These are phyloP conservation scores for Udeniomyces megalosporus DNA, from an alignment of 768 basidiomycete genomes.

Conservation along the genomic window DNA sequence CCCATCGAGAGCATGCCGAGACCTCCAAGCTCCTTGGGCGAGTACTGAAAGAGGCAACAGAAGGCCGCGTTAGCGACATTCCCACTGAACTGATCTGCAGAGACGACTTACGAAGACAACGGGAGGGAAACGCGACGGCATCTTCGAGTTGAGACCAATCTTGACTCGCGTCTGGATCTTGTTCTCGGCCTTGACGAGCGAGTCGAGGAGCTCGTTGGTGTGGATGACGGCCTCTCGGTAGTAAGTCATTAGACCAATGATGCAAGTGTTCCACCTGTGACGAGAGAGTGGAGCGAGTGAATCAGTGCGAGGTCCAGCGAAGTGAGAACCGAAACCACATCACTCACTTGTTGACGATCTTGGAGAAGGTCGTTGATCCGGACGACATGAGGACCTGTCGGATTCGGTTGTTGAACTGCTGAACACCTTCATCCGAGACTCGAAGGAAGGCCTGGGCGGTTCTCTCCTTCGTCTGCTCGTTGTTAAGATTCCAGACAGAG, in stretches of 20 bases:
- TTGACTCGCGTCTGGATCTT: slow-evolving; percentile 72
- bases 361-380: slow-evolving; percentile 94
- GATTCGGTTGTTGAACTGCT: slow-evolving; percentile 95
- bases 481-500: slow-evolving; percentile 51
- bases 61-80: not conserved
- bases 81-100: not conserved
- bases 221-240: slow-evolving; percentile 96
- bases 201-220: slow-evolving; percentile 87
- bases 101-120: slow-evolving; percentile 10
- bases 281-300: not conserved
- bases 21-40: slow-evolving; percentile 94
- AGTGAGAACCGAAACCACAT: slow-evolving; percentile 7
- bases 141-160: slow-evolving; percentile 97
- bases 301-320: not conserved
- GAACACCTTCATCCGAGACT: slow-evolving; percentile 88
- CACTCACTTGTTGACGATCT: slow-evolving; percentile 50
- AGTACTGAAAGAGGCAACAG: slow-evolving; percentile 54
- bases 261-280: slow-evolving; percentile 90
- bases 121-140: slow-evolving; percentile 98
- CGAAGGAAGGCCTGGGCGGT: slow-evolving; percentile 96
- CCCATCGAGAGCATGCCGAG: slow-evolving; percentile 99
- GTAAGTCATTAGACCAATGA: slow-evolving; percentile 94
- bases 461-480: slow-evolving; percentile 92
- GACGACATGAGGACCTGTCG: slow-evolving; percentile 90
- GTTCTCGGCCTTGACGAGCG: slow-evolving; percentile 82